A percentile compares a stretch with the other conserved stretches of the same genome.
These are phyloP conservation scores for Lumnitzera racemosa DNA, from an alignment of 345 rosid genomes.

Conservation along the genomic window DNA sequence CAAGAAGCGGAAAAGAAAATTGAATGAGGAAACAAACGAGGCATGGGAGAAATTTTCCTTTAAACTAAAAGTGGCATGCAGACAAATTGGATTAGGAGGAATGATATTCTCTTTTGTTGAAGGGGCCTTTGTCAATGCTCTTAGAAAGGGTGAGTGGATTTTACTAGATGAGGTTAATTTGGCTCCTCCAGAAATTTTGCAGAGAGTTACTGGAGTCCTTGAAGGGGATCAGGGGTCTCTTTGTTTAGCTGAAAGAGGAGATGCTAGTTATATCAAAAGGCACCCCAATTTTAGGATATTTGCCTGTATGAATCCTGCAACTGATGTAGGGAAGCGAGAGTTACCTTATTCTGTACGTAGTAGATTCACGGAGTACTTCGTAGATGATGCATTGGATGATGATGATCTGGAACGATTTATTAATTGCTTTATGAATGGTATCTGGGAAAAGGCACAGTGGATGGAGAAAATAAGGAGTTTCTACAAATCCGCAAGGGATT, in stretches of 20 bases:
- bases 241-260: conserved; percentile 96
- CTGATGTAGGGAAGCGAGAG: conserved; percentile 97
- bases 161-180: conserved; percentile 95
- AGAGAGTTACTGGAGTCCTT: conserved; percentile 83
- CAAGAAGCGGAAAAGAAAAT: conserved; percentile 63
- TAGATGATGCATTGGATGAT: conserved; percentile 70
- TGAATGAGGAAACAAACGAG: conserved; percentile 28
- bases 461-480: conserved; percentile 52
- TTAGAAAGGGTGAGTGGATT: conserved; percentile 86
- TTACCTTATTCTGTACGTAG: conserved; percentile 65
- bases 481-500: conserved; percentile 66
- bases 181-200: conserved; percentile 92
- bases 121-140: conserved; percentile 88
- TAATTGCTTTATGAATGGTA: conserved; percentile 56
- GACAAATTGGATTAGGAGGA: conserved; percentile 63
- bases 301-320: conserved; percentile 99
- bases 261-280: conserved; percentile 54
- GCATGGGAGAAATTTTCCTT: conserved; percentile 47
- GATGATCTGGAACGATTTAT: conserved; percentile 69
- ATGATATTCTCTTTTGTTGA: conserved; percentile 93
- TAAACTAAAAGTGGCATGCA: conserved; percentile 44
- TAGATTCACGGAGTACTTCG: conserved; percentile 86
- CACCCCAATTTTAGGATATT: conserved; percentile 75
- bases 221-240: conserved; percentile 87
- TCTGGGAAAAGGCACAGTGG: conserved; percentile 34